Evolutionary conservation across 2,329 filamentous ascomycete genomes (phyloP).

Genomic region (Talaromyces sp.): DNA sequence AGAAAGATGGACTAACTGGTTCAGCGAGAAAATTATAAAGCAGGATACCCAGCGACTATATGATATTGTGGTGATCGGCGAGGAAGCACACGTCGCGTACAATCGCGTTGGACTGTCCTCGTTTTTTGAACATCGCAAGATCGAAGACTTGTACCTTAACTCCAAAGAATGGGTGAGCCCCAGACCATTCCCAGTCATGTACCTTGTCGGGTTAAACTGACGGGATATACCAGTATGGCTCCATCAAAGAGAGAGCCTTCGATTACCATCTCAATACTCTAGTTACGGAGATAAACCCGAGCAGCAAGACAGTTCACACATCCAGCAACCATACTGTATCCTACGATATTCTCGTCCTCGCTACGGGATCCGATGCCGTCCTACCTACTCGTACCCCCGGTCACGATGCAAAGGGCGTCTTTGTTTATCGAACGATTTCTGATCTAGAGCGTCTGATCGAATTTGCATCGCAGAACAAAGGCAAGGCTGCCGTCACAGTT

Average conservation of each 20-base stretch:
- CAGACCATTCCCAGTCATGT: not conserved
- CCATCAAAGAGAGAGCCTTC: conserved; percentile 67
- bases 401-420: conserved; percentile 78
- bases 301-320: conserved; percentile 68
- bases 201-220: not conserved
- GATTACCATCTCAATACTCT: conserved; percentile 75
- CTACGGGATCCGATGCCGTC: conserved; percentile 83
- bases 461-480: conserved; percentile 69
- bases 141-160: conserved; percentile 88
- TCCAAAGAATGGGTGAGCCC: conserved; percentile 73
- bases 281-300: conserved; percentile 68
- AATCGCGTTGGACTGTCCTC: conserved; percentile 87
- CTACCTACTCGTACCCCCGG: conserved; percentile 73
- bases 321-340: conserved; percentile 68
- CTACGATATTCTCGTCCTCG: conserved; percentile 81
- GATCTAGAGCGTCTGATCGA: conserved; percentile 77
- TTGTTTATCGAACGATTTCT: conserved; percentile 84
- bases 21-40: conserved; percentile 84
- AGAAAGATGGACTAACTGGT: conserved; percentile 6
- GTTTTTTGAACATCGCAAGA: conserved; percentile 83
- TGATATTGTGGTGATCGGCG: conserved; percentile 81
- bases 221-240: conserved; percentile 59
- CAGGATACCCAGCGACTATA: conserved; percentile 79
- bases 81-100: conserved; percentile 85
- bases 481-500: conserved; percentile 73